phyloP scores from a whole-genome alignment of 2,329 filamentous ascomycete species.

The Penicillium polonicum region DNA sequence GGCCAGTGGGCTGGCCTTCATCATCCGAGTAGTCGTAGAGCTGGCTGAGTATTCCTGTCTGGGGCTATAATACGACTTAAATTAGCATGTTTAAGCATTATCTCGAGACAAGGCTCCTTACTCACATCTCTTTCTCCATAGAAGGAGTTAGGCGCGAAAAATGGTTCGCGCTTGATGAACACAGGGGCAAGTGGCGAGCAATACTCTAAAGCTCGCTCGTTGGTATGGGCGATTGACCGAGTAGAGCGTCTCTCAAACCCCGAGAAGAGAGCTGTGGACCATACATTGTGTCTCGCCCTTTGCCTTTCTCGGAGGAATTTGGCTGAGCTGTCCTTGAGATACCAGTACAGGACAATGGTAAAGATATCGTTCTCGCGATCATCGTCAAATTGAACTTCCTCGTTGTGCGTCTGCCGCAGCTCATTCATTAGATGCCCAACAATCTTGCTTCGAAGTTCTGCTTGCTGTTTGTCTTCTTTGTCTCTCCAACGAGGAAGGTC shows the following conservation, averaged over 20 bases:
- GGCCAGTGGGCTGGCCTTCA: not conserved
- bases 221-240: not conserved
- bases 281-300: not conserved
- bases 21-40: not conserved
- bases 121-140: not conserved
- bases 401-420: not conserved
- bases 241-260: not conserved
- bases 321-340: not conserved
- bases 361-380: not conserved
- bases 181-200: not conserved
- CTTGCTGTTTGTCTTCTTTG: not conserved
- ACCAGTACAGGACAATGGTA: not conserved
- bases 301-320: not conserved
- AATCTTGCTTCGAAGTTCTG: not conserved
- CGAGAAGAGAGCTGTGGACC: not conserved
- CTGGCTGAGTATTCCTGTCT: not conserved
- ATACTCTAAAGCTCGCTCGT: not conserved
- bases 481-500: not conserved
- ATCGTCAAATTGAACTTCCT: not conserved
- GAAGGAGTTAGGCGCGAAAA: not conserved
- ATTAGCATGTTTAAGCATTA: not conserved
- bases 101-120: not conserved
- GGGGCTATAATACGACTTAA: not conserved
- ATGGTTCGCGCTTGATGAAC: not conserved
- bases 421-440: not conserved